phyloP scores from a whole-genome alignment of 2,329 filamentous ascomycete species.

The Venturiaceae sp. region DNA sequence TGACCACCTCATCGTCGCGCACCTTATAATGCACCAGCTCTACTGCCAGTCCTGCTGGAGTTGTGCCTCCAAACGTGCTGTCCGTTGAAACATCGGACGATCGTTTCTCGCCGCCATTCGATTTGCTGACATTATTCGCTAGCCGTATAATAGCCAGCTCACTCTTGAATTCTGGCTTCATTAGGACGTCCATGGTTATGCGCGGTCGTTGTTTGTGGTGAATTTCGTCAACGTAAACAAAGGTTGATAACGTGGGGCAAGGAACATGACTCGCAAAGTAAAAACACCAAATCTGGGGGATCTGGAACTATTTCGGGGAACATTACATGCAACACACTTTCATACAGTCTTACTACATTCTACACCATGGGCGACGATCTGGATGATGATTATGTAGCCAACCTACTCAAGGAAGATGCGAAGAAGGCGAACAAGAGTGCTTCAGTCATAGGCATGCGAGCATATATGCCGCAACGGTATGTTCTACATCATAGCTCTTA shows the following conservation, averaged over 20 bases:
- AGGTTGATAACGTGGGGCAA: not conserved
- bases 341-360: too few species aligned
- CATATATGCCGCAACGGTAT: slow-evolving; percentile 48
- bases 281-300: not conserved
- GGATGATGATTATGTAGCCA: slow-evolving; percentile 71
- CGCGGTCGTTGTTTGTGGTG: not conserved
- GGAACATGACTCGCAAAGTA: not conserved
- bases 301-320: too few species aligned
- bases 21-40: slow-evolving; percentile 82
- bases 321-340: too few species aligned
- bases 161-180: not conserved
- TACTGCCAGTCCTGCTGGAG: slow-evolving; percentile 67
- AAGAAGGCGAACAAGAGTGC: slow-evolving; percentile 64
- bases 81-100: slow-evolving; percentile 61
- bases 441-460: slow-evolving; percentile 63
- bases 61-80: slow-evolving; percentile 47
- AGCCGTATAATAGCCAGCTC: slow-evolving; percentile 6
- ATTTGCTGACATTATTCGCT: not conserved
- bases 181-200: not conserved
- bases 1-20: not conserved
- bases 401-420: slow-evolving; percentile 72
- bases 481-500: slow-evolving; percentile 13
- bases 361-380: slow-evolving; percentile 28
- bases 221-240: not conserved
- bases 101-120: slow-evolving; percentile 19